Base-by-base conservation (phyloP, 306 rosid genomes). In the Castanea mollissima region DNA sequence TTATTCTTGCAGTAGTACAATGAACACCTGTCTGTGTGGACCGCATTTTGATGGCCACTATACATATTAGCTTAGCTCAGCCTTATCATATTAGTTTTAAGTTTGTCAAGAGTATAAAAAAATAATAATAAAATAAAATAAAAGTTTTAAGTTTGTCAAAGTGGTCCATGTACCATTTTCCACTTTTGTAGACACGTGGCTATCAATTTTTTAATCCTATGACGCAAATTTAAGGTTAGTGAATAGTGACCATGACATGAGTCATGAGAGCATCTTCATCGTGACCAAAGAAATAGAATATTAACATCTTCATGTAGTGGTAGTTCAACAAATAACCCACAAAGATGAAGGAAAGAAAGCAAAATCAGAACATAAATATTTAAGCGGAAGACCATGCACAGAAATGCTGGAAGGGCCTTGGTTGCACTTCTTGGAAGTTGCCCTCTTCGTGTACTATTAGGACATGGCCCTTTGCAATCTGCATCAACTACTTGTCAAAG, bases 321-420 rank as follows among this genome's bases (percentile, higher is more conserved):
- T 20, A 27, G 41, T 13, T 67, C 74, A 18, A 52, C 3, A 5
- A 27, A 35, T 16, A 12, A 23, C 64, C 49, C 14, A 18, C 20
- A 31, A 51, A 31, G 34, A 74, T 12, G 2, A 44, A 56, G 20
- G 14, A 7, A 29, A 52, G 8, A 6, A 46, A 19, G n/a, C 27
- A 51, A 20, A n/a, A 49, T 4, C 31, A 52, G 12, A n/a, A 34
- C 54, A 19, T 67, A 11, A 41, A 41, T 41, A 41, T 41, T 41
- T 41, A 19, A 67, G 32, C 27, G 54, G 81, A 74, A 41, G 57
- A 38, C 77, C 71, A 35, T 77, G 51, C 57, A 41, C 46, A 41
- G 46, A 52, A 70, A 81, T 70, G 8, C 25, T 15, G 77, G 79
- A 25, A 3, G 52, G 23, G 52, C 16, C 51, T 5, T 9, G 52